Evolutionary conservation across 371 early-diverging fungal genomes (phyloP).

Genomic region (Syncephalastrum monosporum): DNA sequence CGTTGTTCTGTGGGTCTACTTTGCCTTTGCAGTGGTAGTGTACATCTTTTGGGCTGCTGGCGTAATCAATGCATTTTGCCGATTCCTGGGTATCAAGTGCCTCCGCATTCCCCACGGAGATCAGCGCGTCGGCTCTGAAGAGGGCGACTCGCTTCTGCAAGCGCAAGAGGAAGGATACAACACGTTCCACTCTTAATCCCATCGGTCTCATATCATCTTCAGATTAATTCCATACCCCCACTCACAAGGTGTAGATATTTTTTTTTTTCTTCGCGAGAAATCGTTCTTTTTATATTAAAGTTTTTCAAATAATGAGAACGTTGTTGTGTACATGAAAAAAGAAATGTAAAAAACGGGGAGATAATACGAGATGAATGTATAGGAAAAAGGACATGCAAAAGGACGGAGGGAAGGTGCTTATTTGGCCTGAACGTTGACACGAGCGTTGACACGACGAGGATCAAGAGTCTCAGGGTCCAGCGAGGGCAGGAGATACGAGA

Average conservation of each 20-base stretch:
- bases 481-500: conserved; percentile 82
- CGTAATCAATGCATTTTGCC: conserved; percentile 86
- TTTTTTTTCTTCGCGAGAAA: no score
- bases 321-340: no score
- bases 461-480: conserved; percentile 47
- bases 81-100: conserved; percentile 79
- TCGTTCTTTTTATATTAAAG: no score
- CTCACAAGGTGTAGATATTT: no score
- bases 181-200: no score
- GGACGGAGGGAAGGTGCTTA: conserved; percentile 10
- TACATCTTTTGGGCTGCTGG: conserved; percentile 79
- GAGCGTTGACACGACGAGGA: conserved; percentile 52
- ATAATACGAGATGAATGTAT: no score
- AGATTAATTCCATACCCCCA: no score
- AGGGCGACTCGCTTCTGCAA: conserved; percentile 26
- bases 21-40: conserved; percentile 59
- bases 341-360: no score
- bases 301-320: no score
- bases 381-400: no score
- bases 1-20: conserved; percentile 60
- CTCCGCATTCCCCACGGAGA: conserved; percentile 63
- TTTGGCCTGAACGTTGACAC: conserved; percentile 45
- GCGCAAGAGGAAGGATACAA: conserved; percentile 15
- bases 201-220: no score
- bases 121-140: conserved; percentile 15